Base-by-base conservation (phyloP, 371 early-diverging fungal species). In the Saksenaea oblongispora region DNA sequence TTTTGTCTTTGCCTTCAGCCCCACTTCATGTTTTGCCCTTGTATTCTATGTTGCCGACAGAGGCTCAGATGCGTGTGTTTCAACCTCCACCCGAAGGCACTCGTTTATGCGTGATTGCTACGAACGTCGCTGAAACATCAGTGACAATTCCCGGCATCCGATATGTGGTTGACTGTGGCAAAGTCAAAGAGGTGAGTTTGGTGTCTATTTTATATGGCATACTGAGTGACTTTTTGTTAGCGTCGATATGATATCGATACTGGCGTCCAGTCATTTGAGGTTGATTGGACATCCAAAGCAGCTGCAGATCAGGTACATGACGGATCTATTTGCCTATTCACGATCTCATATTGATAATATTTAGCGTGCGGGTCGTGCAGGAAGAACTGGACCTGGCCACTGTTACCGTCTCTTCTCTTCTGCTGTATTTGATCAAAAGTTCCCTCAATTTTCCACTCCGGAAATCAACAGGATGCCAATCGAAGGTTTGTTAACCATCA, bases 71-170 rank as follows among this genome's bases (percentile, higher is more conserved):
- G 71, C 84, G 88, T 39, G 94, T 98, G 1, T 98, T 98, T 78
- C 84, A 93, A 57, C 82, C 87, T 10, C 91, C 93, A 31, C 97
- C 97, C 5, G 85, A 88, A 24, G 96, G 96, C 37, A 84, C 90
- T n/a, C 88, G 99, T 15, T 80, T 98, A 31, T 93, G 94, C 69
- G 96, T 99, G 10, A 84, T 99, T 34, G 95, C 98, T 8, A 99
- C 99, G 27, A 99, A 99, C 72, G 97, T 99, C 10, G 99, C 99
- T 5, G 99, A 99, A 80, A 99, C 99, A 0, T 95, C 96, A 15
- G 87, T 99, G 18, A 99, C 99, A 2, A 99, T 99, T 53, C 97
- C 97, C 15, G 91, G 92, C 28, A 90, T 99, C 61, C 87, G 88
- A n/a, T 98, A 97, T 73, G 99, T 99, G 0, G 92, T 99, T 14